phyloP scores from a whole-genome alignment of 2,329 filamentous ascomycete genomes.

The Microsporum canis region DNA sequence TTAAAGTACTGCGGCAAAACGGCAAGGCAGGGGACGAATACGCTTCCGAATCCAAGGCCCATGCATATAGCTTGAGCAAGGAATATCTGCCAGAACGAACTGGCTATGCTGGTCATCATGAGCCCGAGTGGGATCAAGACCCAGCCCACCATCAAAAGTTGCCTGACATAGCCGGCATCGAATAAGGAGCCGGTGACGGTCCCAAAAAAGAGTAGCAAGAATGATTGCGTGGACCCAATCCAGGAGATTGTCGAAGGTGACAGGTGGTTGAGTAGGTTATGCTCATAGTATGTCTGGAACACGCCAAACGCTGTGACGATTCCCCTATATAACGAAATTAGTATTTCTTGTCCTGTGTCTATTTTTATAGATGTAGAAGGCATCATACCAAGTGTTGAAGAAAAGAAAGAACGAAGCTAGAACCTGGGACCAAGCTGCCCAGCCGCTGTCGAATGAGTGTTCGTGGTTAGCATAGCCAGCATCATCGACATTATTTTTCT shows the following conservation, averaged over 20 bases:
- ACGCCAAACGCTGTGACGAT: slow-evolving; percentile 43
- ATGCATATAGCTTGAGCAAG: slow-evolving; percentile 43
- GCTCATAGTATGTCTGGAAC: slow-evolving; percentile 45
- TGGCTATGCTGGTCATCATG: slow-evolving; percentile 44
- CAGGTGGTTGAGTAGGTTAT: slow-evolving; percentile 28
- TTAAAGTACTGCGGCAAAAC: slow-evolving; percentile 57
- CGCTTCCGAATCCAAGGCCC: slow-evolving; percentile 47
- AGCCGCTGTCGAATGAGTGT: slow-evolving; percentile 12
- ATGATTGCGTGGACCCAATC: slow-evolving; percentile 43
- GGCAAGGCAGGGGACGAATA: slow-evolving; percentile 55
- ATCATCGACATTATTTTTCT: neutral
- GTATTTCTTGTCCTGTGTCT: neutral
- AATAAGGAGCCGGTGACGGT: slow-evolving; percentile 44
- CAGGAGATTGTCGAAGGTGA: slow-evolving; percentile 41
- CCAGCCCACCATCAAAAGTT: slow-evolving; percentile 33
- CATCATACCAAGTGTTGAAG: slow-evolving; percentile 39
- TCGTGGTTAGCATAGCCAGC: slow-evolving; percentile 11
- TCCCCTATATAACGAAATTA: slow-evolving; percentile 27
- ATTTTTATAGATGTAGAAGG: neutral
- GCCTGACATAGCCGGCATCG: slow-evolving; percentile 41
- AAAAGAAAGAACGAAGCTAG: slow-evolving; percentile 37
- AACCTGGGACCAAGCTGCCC: slow-evolving; percentile 37
- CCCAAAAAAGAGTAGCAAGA: slow-evolving; percentile 42
- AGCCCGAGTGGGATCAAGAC: slow-evolving; percentile 40
- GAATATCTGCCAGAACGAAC: slow-evolving; percentile 43